Evolutionary conservation across 169 alveolate genomes (phyloP).

Genomic region (Plasmodium billcollinsi): DNA sequence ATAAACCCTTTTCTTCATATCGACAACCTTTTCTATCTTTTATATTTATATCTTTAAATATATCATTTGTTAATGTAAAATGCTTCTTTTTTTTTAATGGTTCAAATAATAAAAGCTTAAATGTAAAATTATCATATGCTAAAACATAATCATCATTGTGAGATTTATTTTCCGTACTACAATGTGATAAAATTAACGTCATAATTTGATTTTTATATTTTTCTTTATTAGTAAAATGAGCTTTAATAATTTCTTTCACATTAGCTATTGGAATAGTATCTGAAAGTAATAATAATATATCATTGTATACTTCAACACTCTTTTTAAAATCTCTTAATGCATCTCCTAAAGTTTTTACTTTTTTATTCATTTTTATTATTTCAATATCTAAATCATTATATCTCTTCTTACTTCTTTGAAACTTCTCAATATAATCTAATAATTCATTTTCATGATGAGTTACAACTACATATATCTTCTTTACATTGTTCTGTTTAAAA

Average conservation of each 20-base stretch:
- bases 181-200: slow-evolving; percentile 49
- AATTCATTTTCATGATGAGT: slow-evolving; percentile 74
- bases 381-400: slow-evolving; percentile 69
- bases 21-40: slow-evolving; percentile 1
- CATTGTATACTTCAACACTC: slow-evolving; percentile 56
- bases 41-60: slow-evolving; percentile 38
- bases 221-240: slow-evolving; percentile 71
- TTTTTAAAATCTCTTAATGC: slow-evolving; percentile 70
- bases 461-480: slow-evolving; percentile 60
- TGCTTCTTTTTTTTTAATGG: slow-evolving; percentile 52
- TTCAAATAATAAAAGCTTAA: slow-evolving; percentile 51
- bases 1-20: slow-evolving; percentile 6
- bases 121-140: slow-evolving; percentile 57
- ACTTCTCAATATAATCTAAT: slow-evolving; percentile 37
- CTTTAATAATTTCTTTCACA: slow-evolving; percentile 64
- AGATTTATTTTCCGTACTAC: slow-evolving; percentile 25
- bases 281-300: slow-evolving; percentile 62
- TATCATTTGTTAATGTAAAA: slow-evolving; percentile 38
- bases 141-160: slow-evolving; percentile 64
- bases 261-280: slow-evolving; percentile 72
- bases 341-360: slow-evolving; percentile 72
- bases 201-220: slow-evolving; percentile 73
- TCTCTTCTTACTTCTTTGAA: slow-evolving; percentile 63
- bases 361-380: slow-evolving; percentile 56
- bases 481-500: slow-evolving; percentile 42